phyloP scores from a whole-genome alignment of 305 asterid species.

The Fraxinus sp. region DNA sequence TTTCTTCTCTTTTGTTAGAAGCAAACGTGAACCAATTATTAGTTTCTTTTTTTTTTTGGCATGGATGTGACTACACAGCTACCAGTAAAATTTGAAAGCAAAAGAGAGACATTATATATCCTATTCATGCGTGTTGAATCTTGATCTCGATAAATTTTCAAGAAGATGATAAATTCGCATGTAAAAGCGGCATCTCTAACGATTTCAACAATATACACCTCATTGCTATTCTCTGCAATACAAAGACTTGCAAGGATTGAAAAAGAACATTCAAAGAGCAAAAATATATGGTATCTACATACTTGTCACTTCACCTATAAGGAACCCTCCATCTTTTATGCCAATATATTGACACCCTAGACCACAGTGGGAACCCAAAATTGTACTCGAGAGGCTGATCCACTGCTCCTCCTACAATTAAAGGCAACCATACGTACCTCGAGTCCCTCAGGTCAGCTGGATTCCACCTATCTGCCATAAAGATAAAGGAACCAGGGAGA shows the following conservation, averaged over 20 bases:
- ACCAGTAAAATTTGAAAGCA: neutral
- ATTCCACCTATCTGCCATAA: conserved; percentile 98
- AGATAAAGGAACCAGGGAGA: conserved; percentile 57
- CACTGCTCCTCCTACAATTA: conserved; percentile 71
- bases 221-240: conserved; percentile 20
- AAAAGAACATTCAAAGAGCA: conserved; percentile 21
- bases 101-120: neutral
- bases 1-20: conserved; percentile 36
- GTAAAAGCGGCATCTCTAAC: neutral
- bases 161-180: neutral
- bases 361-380: conserved; percentile 93
- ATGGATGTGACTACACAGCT: conserved; percentile 34
- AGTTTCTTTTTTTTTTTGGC: neutral
- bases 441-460: conserved; percentile 92
- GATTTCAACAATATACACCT: conserved; percentile 11
- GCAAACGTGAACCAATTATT: conserved; percentile 27
- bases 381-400: conserved; percentile 82
- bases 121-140: neutral
- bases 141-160: neutral
- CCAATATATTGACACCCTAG: conserved; percentile 89
- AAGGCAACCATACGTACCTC: conserved; percentile 87
- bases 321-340: conserved; percentile 95
- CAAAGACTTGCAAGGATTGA: neutral
- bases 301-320: conserved; percentile 36
- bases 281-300: conserved; percentile 26